These are phyloP conservation scores for Knoxdaviesia capensis DNA, from an alignment of 2,329 filamentous ascomycete genomes.

Conservation along the genomic window DNA sequence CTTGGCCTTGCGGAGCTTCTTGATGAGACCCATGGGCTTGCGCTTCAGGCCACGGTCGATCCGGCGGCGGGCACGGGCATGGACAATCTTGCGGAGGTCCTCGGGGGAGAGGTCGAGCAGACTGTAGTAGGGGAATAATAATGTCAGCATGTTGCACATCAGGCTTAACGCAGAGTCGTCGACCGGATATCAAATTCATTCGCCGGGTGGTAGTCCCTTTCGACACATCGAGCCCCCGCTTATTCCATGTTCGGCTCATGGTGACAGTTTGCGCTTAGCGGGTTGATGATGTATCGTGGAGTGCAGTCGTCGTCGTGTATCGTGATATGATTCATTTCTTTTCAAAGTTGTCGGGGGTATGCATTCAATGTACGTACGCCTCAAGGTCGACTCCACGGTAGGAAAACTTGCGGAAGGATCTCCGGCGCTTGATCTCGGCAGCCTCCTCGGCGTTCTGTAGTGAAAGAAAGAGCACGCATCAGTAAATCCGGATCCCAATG, in stretches of 20 bases:
- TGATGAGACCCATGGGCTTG: slow-evolving; percentile 99
- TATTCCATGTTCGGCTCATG: too few species aligned
- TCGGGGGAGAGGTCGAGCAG: slow-evolving; percentile 97
- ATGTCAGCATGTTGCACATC: neutral
- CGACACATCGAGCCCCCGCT: too few species aligned
- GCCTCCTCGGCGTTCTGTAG: slow-evolving; percentile 86
- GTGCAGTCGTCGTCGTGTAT: too few species aligned
- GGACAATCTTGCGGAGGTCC: slow-evolving; percentile 97
- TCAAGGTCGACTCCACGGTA: slow-evolving; percentile 99
- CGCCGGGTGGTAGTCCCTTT: too few species aligned
- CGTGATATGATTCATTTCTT: too few species aligned
- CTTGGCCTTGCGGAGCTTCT: slow-evolving; percentile 99
- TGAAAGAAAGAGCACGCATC: slow-evolving; percentile 1
- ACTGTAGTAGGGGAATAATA: slow-evolving; percentile 26
- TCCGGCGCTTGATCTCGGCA: slow-evolving; percentile 98
- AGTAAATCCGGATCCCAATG: too few species aligned
- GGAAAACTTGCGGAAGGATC: slow-evolving; percentile 99
- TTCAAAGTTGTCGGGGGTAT: too few species aligned
- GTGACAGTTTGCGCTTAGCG: too few species aligned
- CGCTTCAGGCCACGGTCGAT: slow-evolving; percentile 99
- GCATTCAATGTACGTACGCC: slow-evolving; percentile 46
- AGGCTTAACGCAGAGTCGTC: neutral
- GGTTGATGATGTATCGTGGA: too few species aligned
- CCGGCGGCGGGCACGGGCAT: slow-evolving; percentile 92
- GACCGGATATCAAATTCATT: neutral